phyloP scores from a whole-genome alignment of 2,329 filamentous ascomycete species.

The Monosporascus sp. region DNA sequence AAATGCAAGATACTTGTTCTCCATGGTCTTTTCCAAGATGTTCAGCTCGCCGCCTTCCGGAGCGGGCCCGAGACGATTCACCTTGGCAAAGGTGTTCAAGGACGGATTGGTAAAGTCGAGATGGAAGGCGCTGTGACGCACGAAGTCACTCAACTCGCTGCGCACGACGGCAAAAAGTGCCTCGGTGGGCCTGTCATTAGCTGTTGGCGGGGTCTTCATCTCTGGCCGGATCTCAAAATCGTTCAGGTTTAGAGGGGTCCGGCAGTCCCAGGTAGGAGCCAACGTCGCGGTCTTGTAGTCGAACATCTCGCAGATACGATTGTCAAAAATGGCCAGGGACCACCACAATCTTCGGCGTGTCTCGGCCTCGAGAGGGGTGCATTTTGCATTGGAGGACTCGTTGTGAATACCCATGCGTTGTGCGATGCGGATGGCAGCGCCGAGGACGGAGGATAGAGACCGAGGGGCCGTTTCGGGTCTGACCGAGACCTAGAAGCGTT shows the following conservation, averaged over 20 bases:
- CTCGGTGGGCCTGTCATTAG: constrained; percentile 31
- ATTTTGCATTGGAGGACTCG: constrained; percentile 32
- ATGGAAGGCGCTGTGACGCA: constrained; percentile 29
- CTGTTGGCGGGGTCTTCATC: constrained; percentile 29
- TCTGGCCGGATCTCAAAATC: constrained; percentile 41
- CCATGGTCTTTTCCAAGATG: constrained; percentile 33
- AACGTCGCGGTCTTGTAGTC: constrained; percentile 28
- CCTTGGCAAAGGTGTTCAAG: constrained; percentile 48
- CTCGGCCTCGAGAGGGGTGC: constrained; percentile 48
- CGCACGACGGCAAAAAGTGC: constrained; percentile 37
- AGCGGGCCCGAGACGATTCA: constrained; percentile 35
- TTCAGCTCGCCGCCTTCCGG: constrained; percentile 25
- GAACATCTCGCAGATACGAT: constrained; percentile 48
- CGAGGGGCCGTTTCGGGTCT: constrained; percentile 38
- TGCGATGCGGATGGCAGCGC: constrained; percentile 51
- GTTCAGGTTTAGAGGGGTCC: constrained; percentile 37
- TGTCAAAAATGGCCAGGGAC: constrained; percentile 52
- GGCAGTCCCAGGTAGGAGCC: constrained; percentile 36
- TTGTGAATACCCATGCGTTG: constrained; percentile 50
- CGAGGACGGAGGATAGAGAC: constrained; percentile 47
- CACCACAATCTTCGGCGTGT: constrained; percentile 59
- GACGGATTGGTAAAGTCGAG: constrained; percentile 39
- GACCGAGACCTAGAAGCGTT: constrained; percentile 39
- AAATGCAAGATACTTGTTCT: constrained; percentile 40
- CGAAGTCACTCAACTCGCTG: constrained; percentile 33